Base-by-base conservation (phyloP, 1,284 basidiomycete species). In the Fistulinella cinereoalba region DNA sequence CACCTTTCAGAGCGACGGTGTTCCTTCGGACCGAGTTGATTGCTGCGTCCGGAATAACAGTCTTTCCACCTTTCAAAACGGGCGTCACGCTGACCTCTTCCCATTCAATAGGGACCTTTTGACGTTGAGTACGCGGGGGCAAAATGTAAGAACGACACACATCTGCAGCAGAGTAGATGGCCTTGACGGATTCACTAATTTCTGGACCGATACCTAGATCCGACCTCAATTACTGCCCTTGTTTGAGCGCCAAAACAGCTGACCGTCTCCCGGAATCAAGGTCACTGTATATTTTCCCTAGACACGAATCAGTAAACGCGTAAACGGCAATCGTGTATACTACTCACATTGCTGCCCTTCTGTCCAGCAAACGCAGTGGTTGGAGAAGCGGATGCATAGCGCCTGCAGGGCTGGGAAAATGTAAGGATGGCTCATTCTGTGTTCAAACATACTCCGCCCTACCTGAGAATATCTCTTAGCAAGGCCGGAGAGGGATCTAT, bases 11-110 rank as follows among this genome's bases (percentile, higher is more conserved):
- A 18, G 96, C 97, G 53, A 99, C 92, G 25, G 96, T 98, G 75
- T 98, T 99, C 75, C 88, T 91, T 77, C 89, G 95, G 62, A 99
- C 89, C 22, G 90, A 94, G 54, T 79, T 79, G 57, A 99, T 94
- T 38, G 96, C 94, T 48, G 74, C 73, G 53, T 97, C 92, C 39
- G 97, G 97, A 64, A 99, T 99, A 55, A 92, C 91, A 50, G 94
- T 97, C 79, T 97, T 97, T 47, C 97, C 97, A 56, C 87, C 86
- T 69, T 92, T 92, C 58, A 97, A 76, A 53, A 97, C 83, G 16
- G 97, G 97, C 16, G 92, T 89, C 46, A 99, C 97, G 64, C 88
- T 91, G 66, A 97, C 95, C 74, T 99, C 96, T 71, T 99, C 97
- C 97, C 97, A 99, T 72, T 92, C 80, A 62, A 97, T 95, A 43